These are phyloP conservation scores for Penicillium expansum DNA, from an alignment of 2,329 filamentous ascomycete genomes.

Conservation along the genomic window DNA sequence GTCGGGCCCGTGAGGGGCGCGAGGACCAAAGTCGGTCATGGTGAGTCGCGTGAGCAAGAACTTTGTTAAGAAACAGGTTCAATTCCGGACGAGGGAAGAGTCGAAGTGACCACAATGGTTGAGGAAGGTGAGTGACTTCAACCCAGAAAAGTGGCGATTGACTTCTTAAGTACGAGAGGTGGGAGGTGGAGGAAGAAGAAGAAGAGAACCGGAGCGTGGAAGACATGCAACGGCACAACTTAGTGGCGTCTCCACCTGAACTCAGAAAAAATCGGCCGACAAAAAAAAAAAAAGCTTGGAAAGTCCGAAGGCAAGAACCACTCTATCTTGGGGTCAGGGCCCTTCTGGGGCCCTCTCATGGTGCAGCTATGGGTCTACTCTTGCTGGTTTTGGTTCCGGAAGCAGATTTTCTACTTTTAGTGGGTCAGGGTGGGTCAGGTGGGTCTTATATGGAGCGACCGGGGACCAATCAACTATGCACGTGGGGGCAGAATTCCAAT, in stretches of 20 bases:
- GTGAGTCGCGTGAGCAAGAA: constrained; percentile 12
- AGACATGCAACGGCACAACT: neutral
- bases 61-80: constrained; percentile 2
- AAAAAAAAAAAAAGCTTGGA: constrained; percentile 7
- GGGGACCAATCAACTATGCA: constrained; percentile 31
- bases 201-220: neutral
- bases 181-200: neutral
- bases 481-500: constrained; percentile 32
- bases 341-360: neutral
- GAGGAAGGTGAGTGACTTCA: neutral
- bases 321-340: neutral
- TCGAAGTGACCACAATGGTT: constrained; percentile 2
- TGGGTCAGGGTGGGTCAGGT: constrained; percentile 9
- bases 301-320: neutral
- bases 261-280: neutral
- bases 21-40: constrained; percentile 42
- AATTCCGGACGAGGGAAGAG: neutral
- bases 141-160: neutral
- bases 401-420: neutral
- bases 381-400: constrained; percentile 7
- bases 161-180: neutral
- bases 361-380: neutral
- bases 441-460: constrained; percentile 8
- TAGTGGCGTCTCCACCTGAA: neutral
- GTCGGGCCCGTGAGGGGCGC: constrained; percentile 49